Evolutionary conservation across 106 monocot species (phyloP).

Genomic region (Phalaenopsis equestris): DNA sequence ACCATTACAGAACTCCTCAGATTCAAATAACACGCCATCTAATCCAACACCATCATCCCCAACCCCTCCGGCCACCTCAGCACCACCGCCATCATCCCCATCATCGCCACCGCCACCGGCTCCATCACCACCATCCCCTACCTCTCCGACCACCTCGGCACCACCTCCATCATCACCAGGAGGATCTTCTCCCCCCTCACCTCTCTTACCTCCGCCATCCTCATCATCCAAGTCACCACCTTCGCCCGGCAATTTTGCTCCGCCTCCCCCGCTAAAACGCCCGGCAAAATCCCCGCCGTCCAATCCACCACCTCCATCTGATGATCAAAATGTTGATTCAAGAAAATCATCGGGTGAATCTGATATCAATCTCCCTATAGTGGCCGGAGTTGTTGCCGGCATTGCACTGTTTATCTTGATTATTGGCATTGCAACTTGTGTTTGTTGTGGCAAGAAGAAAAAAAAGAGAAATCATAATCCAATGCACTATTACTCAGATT

Average conservation of each 20-base stretch:
- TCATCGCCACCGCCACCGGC: constrained; percentile 1
- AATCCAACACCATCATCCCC: not conserved
- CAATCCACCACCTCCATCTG: not conserved
- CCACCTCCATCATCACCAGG: constrained; percentile 1
- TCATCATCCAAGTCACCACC: not conserved
- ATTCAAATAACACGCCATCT: not conserved
- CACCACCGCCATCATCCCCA: not conserved
- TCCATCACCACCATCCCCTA: not conserved
- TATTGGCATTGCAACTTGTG: constrained; percentile 5
- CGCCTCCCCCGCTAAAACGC: not conserved
- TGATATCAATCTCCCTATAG: constrained; percentile 16
- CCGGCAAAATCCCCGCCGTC: not conserved
- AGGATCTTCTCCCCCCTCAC: not conserved
- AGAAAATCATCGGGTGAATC: not conserved
- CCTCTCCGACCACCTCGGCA: not conserved
- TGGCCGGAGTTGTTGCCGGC: constrained; percentile 18
- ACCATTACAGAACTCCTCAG: constrained; percentile 4
- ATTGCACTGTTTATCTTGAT: constrained; percentile 26
- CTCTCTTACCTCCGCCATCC: not conserved
- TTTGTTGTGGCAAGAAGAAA: constrained; percentile 25
- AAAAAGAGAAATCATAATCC: constrained; percentile 6
- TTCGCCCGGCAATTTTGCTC: not conserved
- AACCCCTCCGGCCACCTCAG: not conserved
- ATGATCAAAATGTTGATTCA: not conserved
- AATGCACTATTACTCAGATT: constrained; percentile 10